Base-by-base conservation (phyloP, 1,284 basidiomycete genomes). In the Cystobasidiaceae sp. region DNA sequence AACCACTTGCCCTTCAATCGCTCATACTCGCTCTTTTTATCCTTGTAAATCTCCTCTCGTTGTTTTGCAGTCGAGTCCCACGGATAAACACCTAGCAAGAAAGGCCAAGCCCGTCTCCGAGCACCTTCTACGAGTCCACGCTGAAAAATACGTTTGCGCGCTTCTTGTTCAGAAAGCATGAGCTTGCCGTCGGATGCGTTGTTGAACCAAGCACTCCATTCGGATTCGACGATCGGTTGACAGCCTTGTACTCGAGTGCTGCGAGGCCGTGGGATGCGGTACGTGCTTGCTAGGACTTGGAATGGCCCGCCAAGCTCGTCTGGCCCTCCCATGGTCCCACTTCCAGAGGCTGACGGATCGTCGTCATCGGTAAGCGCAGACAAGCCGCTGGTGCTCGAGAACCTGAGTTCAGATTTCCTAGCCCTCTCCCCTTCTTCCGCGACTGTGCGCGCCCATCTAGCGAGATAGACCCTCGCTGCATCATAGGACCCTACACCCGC, bases 401-500 rank as follows among this genome's bases (percentile, higher is more conserved):
- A 79, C 84, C 76, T 96, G 91, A 54, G 83, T 82, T 67, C 85
- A 80, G 33, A 48, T 52, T 51, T 50, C 2, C 92, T 82, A 7
- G 90, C 85, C 11, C 89, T 82, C 75, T 97, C 93, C 6, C 93
- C 93, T 75, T 96, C 93, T 77, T 96, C 93, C 0, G 93, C 94
- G 0, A 98, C 94, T 49, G 92, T 86, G 25, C 93, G 82, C 0
- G 96, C 94, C 96, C 96, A 99, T 30, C 90, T 84, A 0, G 96
- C 96, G 7, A 99, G 83, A 75, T 97, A 98, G 4, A 98, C 90
- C 2, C 94, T 81, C 0, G 96, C 94, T 64, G 88, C 89, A 77
- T 98, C 96, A 75, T 94, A 98, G 2, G 68, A 68, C 0, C 77
- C 89, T 8, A 91, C 87, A 4, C 89, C 90, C 15, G 88, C 88